Conservation (phyloP, 495 filamentous ascomycete genomes). For the Xylaria grammica region DNA sequence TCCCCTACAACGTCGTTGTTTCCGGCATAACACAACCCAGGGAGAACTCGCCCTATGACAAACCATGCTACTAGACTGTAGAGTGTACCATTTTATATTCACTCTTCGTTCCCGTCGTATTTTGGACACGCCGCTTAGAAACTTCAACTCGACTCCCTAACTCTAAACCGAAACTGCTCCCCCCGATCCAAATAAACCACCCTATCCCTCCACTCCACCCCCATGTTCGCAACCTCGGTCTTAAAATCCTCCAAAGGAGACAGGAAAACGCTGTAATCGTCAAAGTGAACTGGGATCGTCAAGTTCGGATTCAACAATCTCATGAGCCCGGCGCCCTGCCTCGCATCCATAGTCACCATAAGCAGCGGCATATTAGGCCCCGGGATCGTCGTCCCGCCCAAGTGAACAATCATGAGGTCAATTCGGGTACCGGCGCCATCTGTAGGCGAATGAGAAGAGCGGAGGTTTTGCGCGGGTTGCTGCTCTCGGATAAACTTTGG, state of each 20-base stretch:
- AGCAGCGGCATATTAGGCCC: slow-evolving; percentile 59
- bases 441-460: not conserved
- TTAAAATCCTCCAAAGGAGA: slow-evolving; percentile 66
- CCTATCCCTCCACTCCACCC: slow-evolving; percentile 52
- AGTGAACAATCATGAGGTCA: slow-evolving; percentile 71
- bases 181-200: slow-evolving; percentile 68
- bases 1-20: too few relatives aligned
- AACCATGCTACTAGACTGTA: too few relatives aligned
- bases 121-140: too few relatives aligned
- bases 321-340: slow-evolving; percentile 66
- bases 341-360: slow-evolving; percentile 77
- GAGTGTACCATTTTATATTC: too few relatives aligned
- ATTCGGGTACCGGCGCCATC: slow-evolving; percentile 44
- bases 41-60: too few relatives aligned
- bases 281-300: slow-evolving; percentile 72
- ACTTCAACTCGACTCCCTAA: slow-evolving; percentile 33
- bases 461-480: slow-evolving; percentile 28
- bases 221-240: slow-evolving; percentile 51
- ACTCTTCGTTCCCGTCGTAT: too few relatives aligned
- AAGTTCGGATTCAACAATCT: slow-evolving; percentile 64
- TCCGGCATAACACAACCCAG: too few relatives aligned
- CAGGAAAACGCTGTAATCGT: slow-evolving; percentile 69
- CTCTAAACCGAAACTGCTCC: slow-evolving; percentile 64
- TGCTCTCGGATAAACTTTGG: slow-evolving; percentile 47
- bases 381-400: slow-evolving; percentile 71